Evolutionary conservation across 2,329 filamentous ascomycete species (phyloP).

Genomic region (Colletotrichum sp.): DNA sequence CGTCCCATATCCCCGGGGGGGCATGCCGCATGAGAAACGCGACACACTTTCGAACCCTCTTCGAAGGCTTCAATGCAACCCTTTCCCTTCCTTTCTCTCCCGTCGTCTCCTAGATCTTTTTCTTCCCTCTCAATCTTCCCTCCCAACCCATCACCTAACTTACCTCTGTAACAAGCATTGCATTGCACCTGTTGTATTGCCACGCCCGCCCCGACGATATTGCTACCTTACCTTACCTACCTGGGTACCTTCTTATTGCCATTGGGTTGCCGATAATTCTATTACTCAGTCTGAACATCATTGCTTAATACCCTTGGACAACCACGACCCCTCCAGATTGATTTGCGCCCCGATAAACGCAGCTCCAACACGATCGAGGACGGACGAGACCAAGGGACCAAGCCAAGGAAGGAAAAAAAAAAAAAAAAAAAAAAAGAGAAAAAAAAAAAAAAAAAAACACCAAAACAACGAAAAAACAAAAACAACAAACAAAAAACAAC

Average conservation of each 20-base stretch:
- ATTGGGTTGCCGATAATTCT: not conserved
- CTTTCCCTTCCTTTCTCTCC: not conserved
- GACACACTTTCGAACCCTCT: slow-evolving; percentile 21
- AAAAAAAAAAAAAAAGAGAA: not conserved
- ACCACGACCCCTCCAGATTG: slow-evolving; percentile 1
- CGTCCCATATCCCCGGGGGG: slow-evolving; percentile 1
- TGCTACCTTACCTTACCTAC: not conserved
- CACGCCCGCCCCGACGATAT: not conserved
- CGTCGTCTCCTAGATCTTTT: not conserved
- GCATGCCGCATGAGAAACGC: slow-evolving; percentile 17
- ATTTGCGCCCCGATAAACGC: not conserved
- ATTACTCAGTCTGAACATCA: not conserved
- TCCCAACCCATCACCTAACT: not conserved
- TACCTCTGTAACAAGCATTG: not conserved
- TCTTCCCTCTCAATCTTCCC: not conserved
- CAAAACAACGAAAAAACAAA: too few relatives aligned
- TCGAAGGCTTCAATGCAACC: slow-evolving; percentile 15
- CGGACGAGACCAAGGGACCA: not conserved
- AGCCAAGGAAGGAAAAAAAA: not conserved
- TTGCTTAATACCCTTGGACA: not conserved
- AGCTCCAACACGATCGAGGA: not conserved
- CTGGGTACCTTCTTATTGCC: not conserved
- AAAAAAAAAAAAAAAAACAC: not conserved
- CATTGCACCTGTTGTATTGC: not conserved
- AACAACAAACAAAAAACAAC: too few relatives aligned